Evolutionary conservation across 371 early-diverging fungal genomes (phyloP), one percentile per base, ranked within the genome.

Genomic region (Mucor piriformis): DNA sequence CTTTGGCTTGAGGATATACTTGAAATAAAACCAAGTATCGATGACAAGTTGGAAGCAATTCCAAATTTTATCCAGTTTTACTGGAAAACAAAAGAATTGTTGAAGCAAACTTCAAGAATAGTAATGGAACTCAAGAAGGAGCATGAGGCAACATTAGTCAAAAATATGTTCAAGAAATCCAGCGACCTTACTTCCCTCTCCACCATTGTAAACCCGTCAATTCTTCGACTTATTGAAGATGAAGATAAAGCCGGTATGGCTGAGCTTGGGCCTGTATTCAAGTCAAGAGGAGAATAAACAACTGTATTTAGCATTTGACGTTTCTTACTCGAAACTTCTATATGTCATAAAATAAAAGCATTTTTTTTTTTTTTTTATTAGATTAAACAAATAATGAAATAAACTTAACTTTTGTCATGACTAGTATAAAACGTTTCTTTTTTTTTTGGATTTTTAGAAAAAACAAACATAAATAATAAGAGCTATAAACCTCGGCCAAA

Each of bases 221-320:
- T 61, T 18, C 42, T 61, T 32, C 49, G 54, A 50, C 18, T 61
- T 23, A n/a, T 24, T 33, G 55, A 61, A 61, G 44, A 44, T 24
- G 55, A 60, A 37, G 54, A 60, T 49, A 61, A 61, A 43, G 23
- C 50, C 15, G 54, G 53, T 20, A 61, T 61, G 54, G 24, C 2
- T 44, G 44, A 44, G 10, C 44, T 44, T 44, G 44, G 44, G 44
- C 20, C 40, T 40, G 18, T 40, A 40, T 40, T 40, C 40, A 16
- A 40, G 40, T 40, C 40, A 40, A 40, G 40, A 40, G 40, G 40
- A 40, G 40, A 40, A 40, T 40, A 40, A 40, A 40, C 40, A 5
- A 40, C 40, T 40, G 1, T 40, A 8, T 40, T 16, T 40, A 40
- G 15, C 40, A 40, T 40, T 40, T 40, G 40, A 40, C 20, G 15